Conservation (phyloP, 495 filamentous ascomycete genomes). For the Lophiostoma macrostomum region DNA sequence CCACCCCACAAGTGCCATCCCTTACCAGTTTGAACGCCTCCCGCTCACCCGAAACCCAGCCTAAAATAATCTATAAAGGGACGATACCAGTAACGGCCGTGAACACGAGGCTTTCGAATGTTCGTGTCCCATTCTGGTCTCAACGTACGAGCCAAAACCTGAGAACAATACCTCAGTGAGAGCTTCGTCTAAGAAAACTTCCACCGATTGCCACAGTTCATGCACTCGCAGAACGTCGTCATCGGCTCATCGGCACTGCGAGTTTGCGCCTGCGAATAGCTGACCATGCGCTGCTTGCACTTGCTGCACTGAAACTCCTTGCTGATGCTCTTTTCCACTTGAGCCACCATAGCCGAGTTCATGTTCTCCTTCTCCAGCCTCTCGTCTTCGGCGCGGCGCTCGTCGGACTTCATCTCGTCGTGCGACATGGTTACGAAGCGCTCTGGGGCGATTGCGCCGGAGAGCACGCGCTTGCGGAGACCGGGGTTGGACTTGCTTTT, state of each 20-base stretch:
- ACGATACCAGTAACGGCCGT: too few relatives aligned
- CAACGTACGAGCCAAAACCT: too few relatives aligned
- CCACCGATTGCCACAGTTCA: slow-evolving; percentile 71
- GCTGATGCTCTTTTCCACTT: slow-evolving; percentile 82
- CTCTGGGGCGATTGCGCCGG: slow-evolving; percentile 64
- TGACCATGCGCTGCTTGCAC: slow-evolving; percentile 88
- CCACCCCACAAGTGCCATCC: too few relatives aligned
- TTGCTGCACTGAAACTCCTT: slow-evolving; percentile 81
- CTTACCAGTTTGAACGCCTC: too few relatives aligned
- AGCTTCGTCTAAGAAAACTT: slow-evolving; percentile 58
- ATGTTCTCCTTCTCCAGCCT: slow-evolving; percentile 84
- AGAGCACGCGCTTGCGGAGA: slow-evolving; percentile 71
- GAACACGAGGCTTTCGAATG: too few relatives aligned
- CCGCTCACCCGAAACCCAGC: too few relatives aligned
- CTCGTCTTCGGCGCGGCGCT: slow-evolving; percentile 64
- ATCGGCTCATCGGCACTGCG: slow-evolving; percentile 89
- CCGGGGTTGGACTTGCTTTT: slow-evolving; percentile 83
- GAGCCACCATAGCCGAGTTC: slow-evolving; percentile 89
- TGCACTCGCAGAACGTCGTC: slow-evolving; percentile 80
- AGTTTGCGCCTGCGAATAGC: slow-evolving; percentile 93
- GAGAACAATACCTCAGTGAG: too few relatives aligned
- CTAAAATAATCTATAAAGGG: too few relatives aligned
- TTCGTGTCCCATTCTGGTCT: too few relatives aligned
- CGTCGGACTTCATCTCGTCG: slow-evolving; percentile 75
- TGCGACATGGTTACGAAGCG: slow-evolving; percentile 70